A percentile compares a stretch with the other conserved stretches of the same genome.
Evolutionary conservation across 2,329 filamentous ascomycete species (phyloP).

Genomic region (Penicillium crustosum): DNA sequence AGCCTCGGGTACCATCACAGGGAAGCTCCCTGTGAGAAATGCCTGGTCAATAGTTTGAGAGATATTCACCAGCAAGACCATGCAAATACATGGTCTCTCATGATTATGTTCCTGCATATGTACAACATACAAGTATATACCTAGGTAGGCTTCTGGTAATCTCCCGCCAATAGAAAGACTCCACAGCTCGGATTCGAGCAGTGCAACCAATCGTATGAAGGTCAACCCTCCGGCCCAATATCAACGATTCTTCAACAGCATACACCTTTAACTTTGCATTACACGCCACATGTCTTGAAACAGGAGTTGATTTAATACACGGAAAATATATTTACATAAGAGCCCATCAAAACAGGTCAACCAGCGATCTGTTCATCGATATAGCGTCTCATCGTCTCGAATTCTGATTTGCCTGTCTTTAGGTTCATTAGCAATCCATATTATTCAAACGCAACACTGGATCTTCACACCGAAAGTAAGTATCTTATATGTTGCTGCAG

Average conservation of each 20-base stretch:
- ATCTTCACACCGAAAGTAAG: slow-evolving; percentile 40
- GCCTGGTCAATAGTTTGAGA: neutral
- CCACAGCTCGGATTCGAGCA: neutral
- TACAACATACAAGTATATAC: neutral
- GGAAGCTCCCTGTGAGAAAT: neutral
- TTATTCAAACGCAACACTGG: neutral
- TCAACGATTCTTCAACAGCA: neutral
- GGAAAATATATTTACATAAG: neutral
- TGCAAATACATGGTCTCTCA: neutral
- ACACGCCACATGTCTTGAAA: neutral
- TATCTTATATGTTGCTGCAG: slow-evolving; percentile 47
- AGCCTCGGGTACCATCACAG: neutral
- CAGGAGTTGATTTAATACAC: neutral
- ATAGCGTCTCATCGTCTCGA: slow-evolving; percentile 48
- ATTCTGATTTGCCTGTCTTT: slow-evolving; percentile 49
- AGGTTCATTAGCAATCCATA: slow-evolving; percentile 6
- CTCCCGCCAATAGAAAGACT: neutral
- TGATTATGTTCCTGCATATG: neutral
- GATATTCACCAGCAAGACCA: neutral
- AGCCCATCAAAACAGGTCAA: slow-evolving; percentile 8
- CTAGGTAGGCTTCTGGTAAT: neutral
- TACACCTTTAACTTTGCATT: neutral
- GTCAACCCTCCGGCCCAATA: neutral
- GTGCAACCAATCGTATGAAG: neutral
- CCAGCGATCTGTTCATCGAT: slow-evolving; percentile 45